These are phyloP conservation scores for Nigrograna mackinnonii DNA, from an alignment of 2,329 filamentous ascomycete species.

Conservation along the genomic window DNA sequence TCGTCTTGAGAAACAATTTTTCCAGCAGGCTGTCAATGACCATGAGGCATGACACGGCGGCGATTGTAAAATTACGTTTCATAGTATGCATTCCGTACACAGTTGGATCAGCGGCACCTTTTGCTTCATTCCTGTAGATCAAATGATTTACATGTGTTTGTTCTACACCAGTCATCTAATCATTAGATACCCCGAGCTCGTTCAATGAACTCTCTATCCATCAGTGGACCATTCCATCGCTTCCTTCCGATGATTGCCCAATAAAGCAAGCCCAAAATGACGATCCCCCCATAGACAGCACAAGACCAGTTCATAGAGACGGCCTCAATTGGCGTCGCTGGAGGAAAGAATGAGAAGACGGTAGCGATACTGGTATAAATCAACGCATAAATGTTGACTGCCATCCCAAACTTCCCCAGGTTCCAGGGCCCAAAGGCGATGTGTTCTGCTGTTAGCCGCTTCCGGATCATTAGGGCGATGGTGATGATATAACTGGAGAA, in stretches of 20 bases:
- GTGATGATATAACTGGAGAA: conserved; percentile 10
- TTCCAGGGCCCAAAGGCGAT: conserved; percentile 8
- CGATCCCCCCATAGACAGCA: conserved; percentile 8
- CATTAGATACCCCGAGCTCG: too few species aligned
- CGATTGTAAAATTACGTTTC: too few species aligned
- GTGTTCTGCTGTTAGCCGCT: conserved; percentile 3
- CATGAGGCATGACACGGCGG: too few species aligned
- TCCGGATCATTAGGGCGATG: conserved; percentile 7
- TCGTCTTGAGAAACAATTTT: too few species aligned
- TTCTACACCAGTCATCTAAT: too few species aligned
- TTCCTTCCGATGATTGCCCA: conserved; percentile 8
- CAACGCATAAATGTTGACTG: conserved; percentile 6
- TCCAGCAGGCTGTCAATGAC: too few species aligned
- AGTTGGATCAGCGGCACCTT: too few species aligned
- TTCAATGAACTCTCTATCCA: conserved; percentile 8
- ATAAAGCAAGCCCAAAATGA: conserved; percentile 10
- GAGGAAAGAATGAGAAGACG: conserved; percentile 12
- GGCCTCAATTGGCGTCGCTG: conserved; percentile 1
- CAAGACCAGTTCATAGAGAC: conserved; percentile 13
- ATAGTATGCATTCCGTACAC: too few species aligned
- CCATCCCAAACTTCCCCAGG: conserved; percentile 8
- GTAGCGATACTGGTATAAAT: conserved; percentile 7
- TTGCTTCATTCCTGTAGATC: too few species aligned
- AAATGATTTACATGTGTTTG: too few species aligned
- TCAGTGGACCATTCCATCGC: conserved; percentile 9